Percentiles rank a stretch among this genome's conserved stretches.
These are phyloP conservation scores for Trichosanthes truncata DNA, from an alignment of 306 rosid species.

Conservation along the genomic window DNA sequence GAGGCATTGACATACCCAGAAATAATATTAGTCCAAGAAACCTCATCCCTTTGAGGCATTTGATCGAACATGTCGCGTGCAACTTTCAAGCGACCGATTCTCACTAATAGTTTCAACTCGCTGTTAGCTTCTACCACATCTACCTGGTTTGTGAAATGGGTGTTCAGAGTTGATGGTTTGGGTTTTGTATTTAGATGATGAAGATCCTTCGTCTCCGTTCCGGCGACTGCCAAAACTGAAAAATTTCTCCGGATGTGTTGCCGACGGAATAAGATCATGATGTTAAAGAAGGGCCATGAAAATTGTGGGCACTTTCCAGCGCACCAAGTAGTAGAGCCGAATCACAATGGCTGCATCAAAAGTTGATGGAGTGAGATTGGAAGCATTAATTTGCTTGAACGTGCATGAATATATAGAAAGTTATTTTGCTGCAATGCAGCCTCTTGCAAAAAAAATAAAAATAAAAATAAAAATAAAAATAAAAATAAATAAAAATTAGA, in stretches of 20 bases:
- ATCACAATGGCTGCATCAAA: not conserved
- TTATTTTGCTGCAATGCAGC: no score
- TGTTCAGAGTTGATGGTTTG: not conserved
- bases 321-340: not conserved
- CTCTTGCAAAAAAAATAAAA: no score
- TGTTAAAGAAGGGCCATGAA: not conserved
- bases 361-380: not conserved
- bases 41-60: constrained; percentile 22
- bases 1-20: constrained; percentile 39
- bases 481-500: no score
- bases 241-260: not conserved
- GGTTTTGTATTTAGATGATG: not conserved
- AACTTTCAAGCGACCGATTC: constrained; percentile 25
- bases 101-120: constrained; percentile 40
- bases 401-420: not conserved
- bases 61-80: constrained; percentile 45
- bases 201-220: not conserved
- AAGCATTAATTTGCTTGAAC: not conserved
- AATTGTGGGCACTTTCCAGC: not conserved
- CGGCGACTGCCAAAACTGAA: not conserved
- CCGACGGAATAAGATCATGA: constrained; percentile 2
- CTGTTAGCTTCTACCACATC: constrained; percentile 37
- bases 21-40: constrained; percentile 52
- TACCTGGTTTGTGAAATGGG: not conserved
- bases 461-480: no score